phyloP scores from a whole-genome alignment of 2,329 filamentous ascomycete species.

The Fusarium avenaceum region DNA sequence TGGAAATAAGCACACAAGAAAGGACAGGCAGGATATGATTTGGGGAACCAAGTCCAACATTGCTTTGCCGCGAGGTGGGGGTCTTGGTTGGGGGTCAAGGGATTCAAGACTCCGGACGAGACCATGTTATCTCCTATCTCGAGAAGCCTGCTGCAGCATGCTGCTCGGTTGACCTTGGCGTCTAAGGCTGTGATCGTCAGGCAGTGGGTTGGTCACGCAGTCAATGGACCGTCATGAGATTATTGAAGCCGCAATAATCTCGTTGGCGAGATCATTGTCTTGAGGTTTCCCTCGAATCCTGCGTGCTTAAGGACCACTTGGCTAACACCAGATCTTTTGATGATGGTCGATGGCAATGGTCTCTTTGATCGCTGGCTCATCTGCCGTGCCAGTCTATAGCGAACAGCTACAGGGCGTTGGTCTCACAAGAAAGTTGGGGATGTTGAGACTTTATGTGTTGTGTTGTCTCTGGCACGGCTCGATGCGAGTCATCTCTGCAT shows the following conservation, averaged over 20 bases:
- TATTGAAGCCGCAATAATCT: conserved; percentile 16
- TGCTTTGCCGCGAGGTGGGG: conserved; percentile 39
- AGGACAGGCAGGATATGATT: conserved; percentile 1
- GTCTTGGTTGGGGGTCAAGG: conserved; percentile 19
- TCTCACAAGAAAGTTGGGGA: not conserved
- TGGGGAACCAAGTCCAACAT: conserved; percentile 18
- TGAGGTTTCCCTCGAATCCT: not conserved
- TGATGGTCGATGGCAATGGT: not conserved
- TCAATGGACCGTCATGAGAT: conserved; percentile 1
- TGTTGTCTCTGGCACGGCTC: conserved; percentile 30
- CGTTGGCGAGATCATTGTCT: conserved; percentile 5
- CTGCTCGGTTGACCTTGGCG: conserved; percentile 29
- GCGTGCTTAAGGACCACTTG: not conserved
- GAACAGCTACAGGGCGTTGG: not conserved
- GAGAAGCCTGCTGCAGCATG: not conserved
- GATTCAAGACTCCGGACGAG: conserved; percentile 15
- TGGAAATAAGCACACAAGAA: conserved; percentile 14
- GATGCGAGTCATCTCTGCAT: conserved; percentile 35
- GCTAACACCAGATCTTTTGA: not conserved
- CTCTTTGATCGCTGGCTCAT: not conserved
- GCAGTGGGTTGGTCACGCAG: conserved; percentile 11
- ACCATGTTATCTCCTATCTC: conserved; percentile 36
- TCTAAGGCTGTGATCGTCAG: conserved; percentile 16
- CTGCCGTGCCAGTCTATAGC: not conserved
- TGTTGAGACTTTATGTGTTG: conserved; percentile 4